Evolutionary conservation across 331 rosid genomes (phyloP).

Genomic region (Arachis monticola): DNA sequence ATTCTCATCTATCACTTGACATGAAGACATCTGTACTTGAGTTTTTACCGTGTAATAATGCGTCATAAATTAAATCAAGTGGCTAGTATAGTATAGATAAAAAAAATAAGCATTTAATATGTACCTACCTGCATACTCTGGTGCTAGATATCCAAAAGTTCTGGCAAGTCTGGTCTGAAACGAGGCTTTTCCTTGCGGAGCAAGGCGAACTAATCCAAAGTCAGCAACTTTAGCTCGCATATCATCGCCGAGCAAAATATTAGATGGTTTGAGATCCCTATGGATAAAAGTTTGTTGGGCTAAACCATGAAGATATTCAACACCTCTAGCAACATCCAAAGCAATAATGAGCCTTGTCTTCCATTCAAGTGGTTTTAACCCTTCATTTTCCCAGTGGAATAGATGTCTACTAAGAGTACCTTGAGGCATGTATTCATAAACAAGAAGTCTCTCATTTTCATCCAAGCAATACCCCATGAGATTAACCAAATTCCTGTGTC

Average conservation of each 20-base stretch:
- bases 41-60: too few relatives aligned
- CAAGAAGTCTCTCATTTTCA: slow-evolving; percentile 84
- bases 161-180: slow-evolving; percentile 85
- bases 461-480: slow-evolving; percentile 91
- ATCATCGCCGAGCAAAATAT: slow-evolving; percentile 90
- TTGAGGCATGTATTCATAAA: slow-evolving; percentile 86
- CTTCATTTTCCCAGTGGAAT: slow-evolving; percentile 62
- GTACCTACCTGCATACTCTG: slow-evolving; percentile 83
- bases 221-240: slow-evolving; percentile 92
- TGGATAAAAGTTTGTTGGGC: slow-evolving; percentile 88
- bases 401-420: slow-evolving; percentile 73
- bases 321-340: slow-evolving; percentile 96
- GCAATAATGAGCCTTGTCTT: slow-evolving; percentile 74
- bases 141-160: slow-evolving; percentile 95
- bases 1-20: too few relatives aligned
- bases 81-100: too few relatives aligned
- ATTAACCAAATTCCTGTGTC: slow-evolving; percentile 80
- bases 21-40: too few relatives aligned
- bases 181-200: slow-evolving; percentile 85
- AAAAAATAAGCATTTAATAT: too few relatives aligned
- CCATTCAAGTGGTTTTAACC: slow-evolving; percentile 79
- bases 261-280: slow-evolving; percentile 93
- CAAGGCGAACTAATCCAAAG: slow-evolving; percentile 93
- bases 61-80: too few relatives aligned
- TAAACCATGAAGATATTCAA: slow-evolving; percentile 81